Evolutionary conservation across 371 early-diverging fungal species (phyloP).

Genomic region (Encephalitozoon intestinalis): DNA sequence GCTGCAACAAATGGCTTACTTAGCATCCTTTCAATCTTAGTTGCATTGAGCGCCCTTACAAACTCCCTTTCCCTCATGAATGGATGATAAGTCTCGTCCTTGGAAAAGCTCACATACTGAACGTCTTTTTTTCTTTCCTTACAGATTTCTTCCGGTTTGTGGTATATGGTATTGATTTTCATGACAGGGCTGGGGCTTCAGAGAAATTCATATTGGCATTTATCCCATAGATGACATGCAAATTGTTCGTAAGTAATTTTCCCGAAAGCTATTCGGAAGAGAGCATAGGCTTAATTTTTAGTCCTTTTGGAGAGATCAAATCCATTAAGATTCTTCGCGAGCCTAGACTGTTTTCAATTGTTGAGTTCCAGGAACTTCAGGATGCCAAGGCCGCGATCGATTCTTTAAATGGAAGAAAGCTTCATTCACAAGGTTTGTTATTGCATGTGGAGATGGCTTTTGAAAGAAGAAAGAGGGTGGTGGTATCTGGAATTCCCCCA

Average conservation of each 20-base stretch:
- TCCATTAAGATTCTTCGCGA: background rate
- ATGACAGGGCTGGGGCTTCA: slow-evolving; percentile 1
- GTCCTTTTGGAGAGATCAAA: slow-evolving; percentile 9
- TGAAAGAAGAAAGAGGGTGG: slow-evolving; percentile 18
- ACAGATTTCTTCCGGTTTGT: slow-evolving; percentile 63
- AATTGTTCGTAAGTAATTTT: slow-evolving; percentile 40
- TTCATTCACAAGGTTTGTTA: background rate
- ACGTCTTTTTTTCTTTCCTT: slow-evolving; percentile 76
- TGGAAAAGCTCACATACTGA: slow-evolving; percentile 74
- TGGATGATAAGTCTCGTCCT: slow-evolving; percentile 80
- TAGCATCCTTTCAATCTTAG: slow-evolving; percentile 86
- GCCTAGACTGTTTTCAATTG: background rate
- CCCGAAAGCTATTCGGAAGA: slow-evolving; percentile 22
- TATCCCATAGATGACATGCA: background rate
- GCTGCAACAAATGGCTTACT: slow-evolving; percentile 91
- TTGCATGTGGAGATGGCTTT: slow-evolving; percentile 19
- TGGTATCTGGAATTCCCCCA: slow-evolving; percentile 9
- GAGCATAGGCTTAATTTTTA: slow-evolving; percentile 8
- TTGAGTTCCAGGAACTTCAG: background rate
- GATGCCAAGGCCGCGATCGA: slow-evolving; percentile 3
- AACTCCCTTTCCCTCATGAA: slow-evolving; percentile 90
- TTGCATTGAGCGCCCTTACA: slow-evolving; percentile 82
- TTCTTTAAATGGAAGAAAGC: background rate
- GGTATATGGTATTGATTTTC: slow-evolving; percentile 78
- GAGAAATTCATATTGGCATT: background rate